Base-by-base conservation (phyloP, 495 filamentous ascomycete species). In the Tuber borchii region DNA sequence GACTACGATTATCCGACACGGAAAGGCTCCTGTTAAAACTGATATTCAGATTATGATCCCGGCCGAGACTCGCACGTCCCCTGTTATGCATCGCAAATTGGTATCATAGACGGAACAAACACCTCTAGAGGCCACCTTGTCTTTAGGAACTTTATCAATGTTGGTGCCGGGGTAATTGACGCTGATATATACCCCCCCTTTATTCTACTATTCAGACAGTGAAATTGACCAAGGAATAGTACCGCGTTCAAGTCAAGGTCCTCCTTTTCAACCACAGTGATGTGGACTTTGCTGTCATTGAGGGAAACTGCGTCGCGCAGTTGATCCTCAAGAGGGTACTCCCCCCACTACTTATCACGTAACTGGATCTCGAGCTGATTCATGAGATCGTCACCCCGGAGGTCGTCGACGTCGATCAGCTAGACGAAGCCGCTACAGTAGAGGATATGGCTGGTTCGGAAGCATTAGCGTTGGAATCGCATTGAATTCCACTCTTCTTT, bases 141-240 rank as follows among this genome's bases (percentile, higher is more conserved):
- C 6, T 87, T 90, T 65, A 97, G 97, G 85, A 90, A 97, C 86
- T 93, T 93, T 86, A 97, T 99, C 84, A 93, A 97, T 84, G 93
- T 91, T 2, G 93, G 95, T 74, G 95, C 95, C 3, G 95, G 95
- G 43, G 95, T 99, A 72, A 97, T 99, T 82, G 95, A 99, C 86
- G 93, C 94, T 12, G 95, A 99, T 56, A 70, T 75, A 26, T 46
- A 34, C 8, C 17, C 34, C 19, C 5, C 42, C 45, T 22, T 71
- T 7, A 26, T 74, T 22, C 39, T 16, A 34, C 56, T 12, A 16
- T 34, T 17, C 12, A 10, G 31, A 14, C 56, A 14, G 51, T 26
- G 12, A 17, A 39, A 1, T n/a, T 65, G 17, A 65, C 14, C 16
- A 39, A 83, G 9, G 9, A 12, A 39, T 39, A 65, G 56, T 99